Conservation (phyloP, 2,329 filamentous ascomycete species). For the Fusarium buharicum region DNA sequence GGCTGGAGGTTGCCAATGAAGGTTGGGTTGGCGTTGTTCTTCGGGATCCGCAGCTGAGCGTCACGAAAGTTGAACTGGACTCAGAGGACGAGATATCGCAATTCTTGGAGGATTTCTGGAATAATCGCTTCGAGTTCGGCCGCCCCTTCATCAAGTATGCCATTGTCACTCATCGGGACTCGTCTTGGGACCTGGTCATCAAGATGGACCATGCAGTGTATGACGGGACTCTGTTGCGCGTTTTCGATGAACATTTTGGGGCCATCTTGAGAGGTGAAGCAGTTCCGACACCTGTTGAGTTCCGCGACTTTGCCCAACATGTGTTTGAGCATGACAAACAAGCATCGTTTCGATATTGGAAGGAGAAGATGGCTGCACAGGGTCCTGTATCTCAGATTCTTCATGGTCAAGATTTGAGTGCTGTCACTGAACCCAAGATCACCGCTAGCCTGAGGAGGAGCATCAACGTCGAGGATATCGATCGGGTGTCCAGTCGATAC, state of each 20-base stretch:
- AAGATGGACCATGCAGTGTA: slow-evolving; percentile 47
- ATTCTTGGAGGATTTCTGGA: no score
- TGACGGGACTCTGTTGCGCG: slow-evolving; percentile 52
- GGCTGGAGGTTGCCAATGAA: no score
- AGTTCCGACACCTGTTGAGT: slow-evolving; percentile 23
- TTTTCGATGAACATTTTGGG: slow-evolving; percentile 50
- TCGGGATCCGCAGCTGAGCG: no score
- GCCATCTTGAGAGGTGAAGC: slow-evolving; percentile 33
- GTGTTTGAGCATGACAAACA: slow-evolving; percentile 11
- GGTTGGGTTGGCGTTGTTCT: no score
- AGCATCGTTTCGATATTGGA: slow-evolving; percentile 6
- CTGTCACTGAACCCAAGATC: no score
- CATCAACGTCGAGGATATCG: no score
- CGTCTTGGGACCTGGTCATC: slow-evolving; percentile 42
- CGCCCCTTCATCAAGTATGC: slow-evolving; percentile 48
- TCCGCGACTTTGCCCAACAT: slow-evolving; percentile 45
- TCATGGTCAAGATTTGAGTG: no score
- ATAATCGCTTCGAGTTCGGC: no score
- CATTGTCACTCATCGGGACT: slow-evolving; percentile 43
- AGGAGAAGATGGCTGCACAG: slow-evolving; percentile 20
- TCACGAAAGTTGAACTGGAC: no score
- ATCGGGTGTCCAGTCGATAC: no score
- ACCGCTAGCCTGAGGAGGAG: no score
- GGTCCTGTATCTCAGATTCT: background rate
- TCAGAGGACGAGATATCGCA: no score